These are phyloP conservation scores for Anacardium occidentale DNA, from an alignment of 345 rosid genomes.

Conservation along the genomic window DNA sequence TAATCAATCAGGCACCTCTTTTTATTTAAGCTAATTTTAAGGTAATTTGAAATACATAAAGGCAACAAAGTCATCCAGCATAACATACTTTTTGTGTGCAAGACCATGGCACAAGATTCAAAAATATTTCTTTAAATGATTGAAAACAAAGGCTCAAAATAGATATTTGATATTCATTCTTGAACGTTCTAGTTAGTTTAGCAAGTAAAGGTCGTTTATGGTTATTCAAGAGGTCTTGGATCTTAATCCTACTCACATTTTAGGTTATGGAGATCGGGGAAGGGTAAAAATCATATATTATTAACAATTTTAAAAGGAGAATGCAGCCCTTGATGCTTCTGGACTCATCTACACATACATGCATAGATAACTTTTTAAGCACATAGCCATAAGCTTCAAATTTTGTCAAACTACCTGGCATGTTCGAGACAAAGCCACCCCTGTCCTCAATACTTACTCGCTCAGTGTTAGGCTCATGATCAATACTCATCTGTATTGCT, in stretches of 20 bases:
- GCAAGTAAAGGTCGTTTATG: not conserved
- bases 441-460: slow-evolving; percentile 54
- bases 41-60: not conserved
- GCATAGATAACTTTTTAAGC: not conserved
- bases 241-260: not conserved
- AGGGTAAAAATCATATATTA: not conserved
- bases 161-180: not conserved
- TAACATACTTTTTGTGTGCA: not conserved
- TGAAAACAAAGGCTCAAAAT: not conserved
- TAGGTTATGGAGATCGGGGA: not conserved
- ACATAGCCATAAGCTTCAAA: not conserved
- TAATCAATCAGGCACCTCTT: not conserved
- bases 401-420: slow-evolving; percentile 55
- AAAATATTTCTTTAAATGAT: not conserved
- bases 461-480: slow-evolving; percentile 74
- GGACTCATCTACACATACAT: not conserved
- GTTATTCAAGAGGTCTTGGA: not conserved
- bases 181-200: not conserved
- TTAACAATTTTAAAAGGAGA: not conserved
- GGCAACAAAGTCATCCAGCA: not conserved
- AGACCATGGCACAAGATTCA: not conserved
- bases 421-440: slow-evolving; percentile 75
- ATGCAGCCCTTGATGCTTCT: not conserved
- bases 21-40: not conserved
- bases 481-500: slow-evolving; percentile 56